These are phyloP conservation scores for Coemansia sp. DNA, from an alignment of 192 early-diverging fungal species.

Conservation along the genomic window DNA sequence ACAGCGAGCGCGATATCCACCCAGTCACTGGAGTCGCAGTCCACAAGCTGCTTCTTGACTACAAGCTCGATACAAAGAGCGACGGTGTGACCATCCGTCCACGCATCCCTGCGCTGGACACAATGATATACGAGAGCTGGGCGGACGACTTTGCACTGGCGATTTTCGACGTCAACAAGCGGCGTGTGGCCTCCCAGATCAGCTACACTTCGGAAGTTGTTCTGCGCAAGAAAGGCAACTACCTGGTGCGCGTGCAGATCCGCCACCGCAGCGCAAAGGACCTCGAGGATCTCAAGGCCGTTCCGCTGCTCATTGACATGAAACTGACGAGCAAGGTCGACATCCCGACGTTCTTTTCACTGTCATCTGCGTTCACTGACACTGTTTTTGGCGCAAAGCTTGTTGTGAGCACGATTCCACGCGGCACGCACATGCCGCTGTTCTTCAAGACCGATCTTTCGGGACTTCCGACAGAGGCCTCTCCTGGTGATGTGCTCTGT, in stretches of 20 bases:
- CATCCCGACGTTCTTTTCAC: slow-evolving; percentile 14
- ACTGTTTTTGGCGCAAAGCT: slow-evolving; percentile 57
- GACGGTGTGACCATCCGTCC: slow-evolving; percentile 43
- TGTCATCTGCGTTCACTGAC: slow-evolving; percentile 57
- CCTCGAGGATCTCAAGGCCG: slow-evolving; percentile 73
- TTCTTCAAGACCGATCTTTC: slow-evolving; percentile 33
- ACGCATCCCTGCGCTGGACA: slow-evolving; percentile 56
- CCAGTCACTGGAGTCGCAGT: slow-evolving; percentile 66
- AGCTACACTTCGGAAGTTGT: slow-evolving; percentile 71
- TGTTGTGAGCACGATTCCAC: slow-evolving; percentile 60
- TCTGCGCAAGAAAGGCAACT: slow-evolving; percentile 77
- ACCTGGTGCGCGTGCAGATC: slow-evolving; percentile 79
- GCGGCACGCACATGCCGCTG: slow-evolving; percentile 49
- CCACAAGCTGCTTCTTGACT: slow-evolving; percentile 75
- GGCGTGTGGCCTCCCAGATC: slow-evolving; percentile 66
- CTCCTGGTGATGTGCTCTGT: slow-evolving; percentile 75
- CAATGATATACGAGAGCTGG: slow-evolving; percentile 76
- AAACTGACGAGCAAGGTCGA: slow-evolving; percentile 57
- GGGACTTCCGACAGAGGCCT: slow-evolving; percentile 63
- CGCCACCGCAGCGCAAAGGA: slow-evolving; percentile 63
- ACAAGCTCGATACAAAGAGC: slow-evolving; percentile 65
- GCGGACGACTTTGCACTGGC: slow-evolving; percentile 63
- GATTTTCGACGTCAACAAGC: slow-evolving; percentile 83
- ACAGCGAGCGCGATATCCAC: slow-evolving; percentile 68
- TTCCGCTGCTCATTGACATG: slow-evolving; percentile 66